These are phyloP conservation scores for Populus hybrid DNA, from an alignment of 441 rosid species.

Conservation along the genomic window DNA sequence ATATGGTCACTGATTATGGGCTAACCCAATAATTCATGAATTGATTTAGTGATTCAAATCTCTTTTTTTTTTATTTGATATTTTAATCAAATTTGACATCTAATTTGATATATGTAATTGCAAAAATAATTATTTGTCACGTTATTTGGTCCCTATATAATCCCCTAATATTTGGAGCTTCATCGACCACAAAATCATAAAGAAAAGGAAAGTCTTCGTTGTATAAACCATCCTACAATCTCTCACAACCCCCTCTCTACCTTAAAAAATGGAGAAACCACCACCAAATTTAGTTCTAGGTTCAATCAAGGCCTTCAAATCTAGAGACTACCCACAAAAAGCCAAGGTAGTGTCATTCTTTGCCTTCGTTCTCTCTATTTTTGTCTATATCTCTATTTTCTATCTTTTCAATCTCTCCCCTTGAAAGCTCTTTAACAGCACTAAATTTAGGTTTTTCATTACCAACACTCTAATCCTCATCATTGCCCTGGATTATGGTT, in stretches of 20 bases:
- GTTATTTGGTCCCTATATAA: constrained; percentile 16
- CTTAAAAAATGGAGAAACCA: constrained; percentile 32
- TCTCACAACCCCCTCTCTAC: not conserved
- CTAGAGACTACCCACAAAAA: constrained; percentile 25
- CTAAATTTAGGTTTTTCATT: constrained; percentile 59
- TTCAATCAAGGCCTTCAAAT: constrained; percentile 19
- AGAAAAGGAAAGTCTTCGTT: not conserved
- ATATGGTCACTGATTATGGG: too few relatives aligned
- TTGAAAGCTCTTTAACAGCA: constrained; percentile 38
- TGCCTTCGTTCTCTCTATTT: constrained; percentile 41
- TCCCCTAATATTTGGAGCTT: constrained; percentile 1
- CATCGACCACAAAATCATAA: constrained; percentile 8
- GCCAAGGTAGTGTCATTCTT: constrained; percentile 34
- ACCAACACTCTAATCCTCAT: constrained; percentile 64
- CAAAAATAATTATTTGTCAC: not conserved
- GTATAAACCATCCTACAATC: not conserved
- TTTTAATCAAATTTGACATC: too few relatives aligned
- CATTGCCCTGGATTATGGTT: constrained; percentile 53
- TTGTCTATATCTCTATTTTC: constrained; percentile 45
- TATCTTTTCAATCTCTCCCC: constrained; percentile 50
- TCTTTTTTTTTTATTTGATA: too few relatives aligned
- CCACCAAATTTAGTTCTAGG: constrained; percentile 22
- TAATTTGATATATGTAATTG: not conserved
- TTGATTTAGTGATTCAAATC: too few relatives aligned
- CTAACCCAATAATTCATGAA: too few relatives aligned